Base-by-base conservation (phyloP, 2,329 filamentous ascomycete genomes). In the Colletotrichum gigasporum region DNA sequence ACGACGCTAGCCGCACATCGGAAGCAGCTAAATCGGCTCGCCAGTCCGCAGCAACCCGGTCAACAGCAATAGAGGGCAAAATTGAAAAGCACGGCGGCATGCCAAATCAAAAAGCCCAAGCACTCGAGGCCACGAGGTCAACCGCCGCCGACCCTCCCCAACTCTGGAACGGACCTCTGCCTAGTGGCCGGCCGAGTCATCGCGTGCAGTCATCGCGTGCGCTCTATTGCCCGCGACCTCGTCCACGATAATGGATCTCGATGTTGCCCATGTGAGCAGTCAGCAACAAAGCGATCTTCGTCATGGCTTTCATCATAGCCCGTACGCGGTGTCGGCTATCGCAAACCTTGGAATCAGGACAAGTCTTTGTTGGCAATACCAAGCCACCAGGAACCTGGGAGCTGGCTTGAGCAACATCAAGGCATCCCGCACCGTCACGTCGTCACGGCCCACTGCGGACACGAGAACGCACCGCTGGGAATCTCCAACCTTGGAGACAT, bases 41-140 rank as follows among this genome's bases (percentile, higher is more conserved):
- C 16, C 59, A 44, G 30, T 28, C 44, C 14, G 28, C 12, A 28
- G 16, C 34, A 41, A 12, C n/a, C 20, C 35, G 22, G 12, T 18
- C 11, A 24, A 7, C 35, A 12, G 35, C 24, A 34, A 24, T n/a
- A 20, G 32, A 30, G n/a, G 42, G 4, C 10, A 37, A 12, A 26
- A 35, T 9, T 11, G 22, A 28, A 32, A 24, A 53, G 9, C 10
- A 26, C n/a, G 34, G n/a, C 18, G 30, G 14, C 20, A 30, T 62
- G 42, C 35, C 28, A 42, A 24, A 30, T 28, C 44, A 42, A 35
- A 53, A 18, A 48, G 26, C n/a, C 53, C 28, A 41, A 20, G 32
- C 3, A 41, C 20, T 12, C 44, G 12, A 14, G 20, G 55, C 61
- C 61, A 64, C 61, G 61, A 61, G 61, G 61, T 26, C 30, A 61